Evolutionary conservation across 2,329 filamentous ascomycete species (phyloP), one percentile per base, ranked within the genome.

Genomic region (Pseudovirgaria hyperparasitica): DNA sequence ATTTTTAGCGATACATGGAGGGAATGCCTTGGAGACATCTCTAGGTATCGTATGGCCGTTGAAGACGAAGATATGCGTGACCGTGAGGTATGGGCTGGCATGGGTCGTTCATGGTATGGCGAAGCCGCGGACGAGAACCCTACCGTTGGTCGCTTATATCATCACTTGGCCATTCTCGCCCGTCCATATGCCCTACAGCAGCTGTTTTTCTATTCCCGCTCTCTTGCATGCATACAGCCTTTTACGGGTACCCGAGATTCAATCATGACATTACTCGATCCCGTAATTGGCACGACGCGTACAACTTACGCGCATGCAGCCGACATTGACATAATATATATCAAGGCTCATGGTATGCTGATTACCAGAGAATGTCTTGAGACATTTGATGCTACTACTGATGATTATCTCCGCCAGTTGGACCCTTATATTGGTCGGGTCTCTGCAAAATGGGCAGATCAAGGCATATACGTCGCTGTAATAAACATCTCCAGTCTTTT

Each of bases 41-140:
- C 74, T 0, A 62, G 84, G 17, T 92, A 87, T 39, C 61, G 75
- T 1, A 92, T 92, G 82, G 82, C 82, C 0, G 82, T 92, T 21
- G 82, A 92, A 46, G 78, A 87, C 21, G 69, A 76, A 11, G 75
- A 85, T 33, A 63, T 77, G 14, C 54, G 65, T 3, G 76, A 84
- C 30, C 60, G 77, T 2, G 79, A 87, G 23, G 66, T 72, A 0
- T 93, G 84, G 84, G 79, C 76, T 0, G 64, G 67, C 0, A 78
- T 90, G 0, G 76, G 77, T 0, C 61, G 73, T 0, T 70, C 75
- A 25, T 93, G 84, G 85, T 92, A 90, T 37, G 19, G 12, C 16
- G 24, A 20, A 30, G 15, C 8, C 11, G 77, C 78, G 1, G 76
- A 87, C 37, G 72, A 72, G 12, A 68, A 70, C 0, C 80, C 84